Base-by-base conservation (phyloP, 2,329 filamentous ascomycete genomes). In the Leptographium radiaticola region DNA sequence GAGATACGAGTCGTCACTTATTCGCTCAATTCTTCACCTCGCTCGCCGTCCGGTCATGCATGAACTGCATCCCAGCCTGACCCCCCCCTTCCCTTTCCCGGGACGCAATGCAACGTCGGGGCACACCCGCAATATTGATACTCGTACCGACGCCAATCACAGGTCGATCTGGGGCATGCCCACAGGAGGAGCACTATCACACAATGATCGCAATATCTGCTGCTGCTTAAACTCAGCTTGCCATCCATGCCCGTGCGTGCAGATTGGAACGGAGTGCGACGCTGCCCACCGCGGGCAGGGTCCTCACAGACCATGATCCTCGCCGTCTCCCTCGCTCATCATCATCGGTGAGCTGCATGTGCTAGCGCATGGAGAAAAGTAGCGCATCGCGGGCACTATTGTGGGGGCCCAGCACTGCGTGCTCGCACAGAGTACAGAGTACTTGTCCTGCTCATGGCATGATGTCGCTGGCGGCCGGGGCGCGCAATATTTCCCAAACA, bases 401-500 rank as follows among this genome's bases (percentile, higher is more conserved):
- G 42, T 44, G 20, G 11, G 42, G 31, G n/a, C 16, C 25, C 5
- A 25, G 25, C 25, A 25, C 25, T n/a, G n/a, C n/a, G n/a, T n/a
- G n/a, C n/a, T n/a, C n/a, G 30, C n/a, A 47, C 45, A 13, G 9
- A 47, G 45, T 47, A 47, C 25, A 15, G 16, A 20, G 42, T 44
- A 44, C 18, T 20, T 44, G 42, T 44, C 12, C 36, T 10, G n/a
- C n/a, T 25, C 25, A 25, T 25, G 25, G 25, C 25, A 25, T 25
- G 25, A 25, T 25, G 25, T 25, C 25, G 25, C 25, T 25, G 3
- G 25, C 25, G 25, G 25, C 25, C 25, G 2, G 25, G 25, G 34
- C 55, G 55, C 55, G 39, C 45, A 56, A 56, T 54, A 30, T 30
- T 56, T 45, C 55, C 53, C 55, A 33, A 40, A 52, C 38, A 4